Base-by-base conservation (phyloP, 2,329 filamentous ascomycete genomes). In the Exophiala mesophila region DNA sequence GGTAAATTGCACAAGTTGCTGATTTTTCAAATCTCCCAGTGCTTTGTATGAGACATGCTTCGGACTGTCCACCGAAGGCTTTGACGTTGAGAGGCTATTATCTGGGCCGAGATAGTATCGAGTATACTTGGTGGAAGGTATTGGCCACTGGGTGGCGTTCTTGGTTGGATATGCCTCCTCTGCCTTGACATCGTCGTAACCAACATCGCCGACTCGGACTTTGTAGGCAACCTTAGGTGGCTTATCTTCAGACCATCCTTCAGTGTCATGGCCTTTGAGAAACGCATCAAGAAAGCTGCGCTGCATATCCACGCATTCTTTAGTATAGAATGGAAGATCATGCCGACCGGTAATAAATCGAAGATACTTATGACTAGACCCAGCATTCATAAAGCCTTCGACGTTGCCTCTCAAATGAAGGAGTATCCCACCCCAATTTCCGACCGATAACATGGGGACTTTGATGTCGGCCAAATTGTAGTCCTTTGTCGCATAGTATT, bases 311-410 rank as follows among this genome's bases (percentile, higher is more conserved):
- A 83, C 80, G 50, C 85, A 80, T 35, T 84, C 77, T 1, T 72
- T 60, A 57, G 85, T 84, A 63, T 84, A 86, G 58, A 85, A 85
- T 0, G 82, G 82, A 1, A 85, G 66, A 53, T 86, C 82, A 49
- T 87, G 82, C 0, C 82, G 71, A 2, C 83, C 82, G 1, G 77
- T 80, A 55, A 85, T 82, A 58, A 84, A 77, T 5, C 81, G 74
- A 1, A 86, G 68, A 50, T 82, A 86, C 59, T 85, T 86, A 47
- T 79, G 67, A 44, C 78, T 68, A 1, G 81, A 85, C 1, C 79
- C 78, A 0, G 82, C 81, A 35, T 78, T 70, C 1, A 65, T 18
- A 51, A 49, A 66, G 48, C 82, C 82, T 54, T 82, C 71, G 5
- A 85, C 70, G 50, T 86, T 86, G 2, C 82, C 82, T 5, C 82